Conservation (phyloP, 139 green algal species). For the Chlamydomonas sphaeroides region DNA sequence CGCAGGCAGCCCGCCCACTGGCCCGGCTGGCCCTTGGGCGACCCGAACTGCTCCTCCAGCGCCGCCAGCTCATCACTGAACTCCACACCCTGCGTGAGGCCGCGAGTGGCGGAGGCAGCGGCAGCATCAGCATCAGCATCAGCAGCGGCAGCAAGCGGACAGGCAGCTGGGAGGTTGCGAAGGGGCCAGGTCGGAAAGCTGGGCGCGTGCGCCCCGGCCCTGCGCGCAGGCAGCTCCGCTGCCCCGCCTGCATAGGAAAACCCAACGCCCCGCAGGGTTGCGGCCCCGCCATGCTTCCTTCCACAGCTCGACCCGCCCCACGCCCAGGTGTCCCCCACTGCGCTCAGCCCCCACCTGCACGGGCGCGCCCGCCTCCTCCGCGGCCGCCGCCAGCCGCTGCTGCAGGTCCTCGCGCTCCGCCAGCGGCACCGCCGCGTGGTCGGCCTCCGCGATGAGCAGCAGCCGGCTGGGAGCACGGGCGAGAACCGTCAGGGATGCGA, state of each 20-base stretch:
- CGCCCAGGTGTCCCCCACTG: not conserved
- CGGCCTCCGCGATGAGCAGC: conserved; percentile 77
- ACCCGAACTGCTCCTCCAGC: conserved; percentile 83
- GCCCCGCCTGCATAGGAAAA: too few relatives aligned
- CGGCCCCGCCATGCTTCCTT: not conserved
- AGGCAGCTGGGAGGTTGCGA: too few relatives aligned
- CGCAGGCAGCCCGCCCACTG: conserved; percentile 94
- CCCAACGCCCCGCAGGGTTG: too few relatives aligned
- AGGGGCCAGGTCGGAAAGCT: too few relatives aligned
- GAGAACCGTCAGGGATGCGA: too few relatives aligned
- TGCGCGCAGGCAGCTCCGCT: too few relatives aligned
- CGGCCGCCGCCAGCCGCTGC: conserved; percentile 1
- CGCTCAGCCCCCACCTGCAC: not conserved
- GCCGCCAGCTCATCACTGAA: conserved; percentile 77
- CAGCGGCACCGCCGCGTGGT: conserved; percentile 79
- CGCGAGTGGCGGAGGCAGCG: too few relatives aligned
- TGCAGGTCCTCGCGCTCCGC: conserved; percentile 66
- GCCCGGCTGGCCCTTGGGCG: conserved; percentile 69
- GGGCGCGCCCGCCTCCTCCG: conserved; percentile 23
- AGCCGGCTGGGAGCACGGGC: too few relatives aligned
- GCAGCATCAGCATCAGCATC: too few relatives aligned
- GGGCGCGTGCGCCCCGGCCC: too few relatives aligned
- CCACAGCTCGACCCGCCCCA: too few relatives aligned
- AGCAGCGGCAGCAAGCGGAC: too few relatives aligned
- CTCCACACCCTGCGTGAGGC: conserved; percentile 84